A percentile compares a stretch with the other conserved stretches of the same genome.
Conservation (phyloP, 2,329 filamentous ascomycete genomes). For the Venturia effusa region DNA sequence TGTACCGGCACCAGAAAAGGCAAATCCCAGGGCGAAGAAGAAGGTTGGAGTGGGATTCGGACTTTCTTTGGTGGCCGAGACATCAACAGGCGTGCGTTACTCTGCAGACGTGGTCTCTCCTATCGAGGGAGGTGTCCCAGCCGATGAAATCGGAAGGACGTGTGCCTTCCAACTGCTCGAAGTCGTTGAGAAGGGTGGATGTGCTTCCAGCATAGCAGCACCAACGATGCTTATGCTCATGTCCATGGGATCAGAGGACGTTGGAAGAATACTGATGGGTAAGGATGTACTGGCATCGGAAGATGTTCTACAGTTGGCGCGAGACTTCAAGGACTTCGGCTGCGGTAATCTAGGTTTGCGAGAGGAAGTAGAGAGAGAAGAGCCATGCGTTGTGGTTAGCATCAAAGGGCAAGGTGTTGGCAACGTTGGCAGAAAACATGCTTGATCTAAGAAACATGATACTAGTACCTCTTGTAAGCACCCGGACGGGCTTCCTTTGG, state of each 20-base stretch:
- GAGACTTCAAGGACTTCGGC: slow-evolving; percentile 82
- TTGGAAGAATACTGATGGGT: slow-evolving; percentile 74
- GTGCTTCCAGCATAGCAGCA: slow-evolving; percentile 60
- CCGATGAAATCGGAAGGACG: slow-evolving; percentile 80
- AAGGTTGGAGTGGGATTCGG: slow-evolving; percentile 83
- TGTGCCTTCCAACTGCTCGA: slow-evolving; percentile 87
- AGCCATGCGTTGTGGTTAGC: slow-evolving; percentile 67
- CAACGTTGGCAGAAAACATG: slow-evolving; percentile 88
- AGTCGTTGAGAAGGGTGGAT: slow-evolving; percentile 70
- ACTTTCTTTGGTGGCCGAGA: slow-evolving; percentile 81
- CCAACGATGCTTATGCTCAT: slow-evolving; percentile 75
- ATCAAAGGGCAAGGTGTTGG: slow-evolving; percentile 90
- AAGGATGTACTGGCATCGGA: slow-evolving; percentile 73
- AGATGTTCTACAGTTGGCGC: slow-evolving; percentile 65
- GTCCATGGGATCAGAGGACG: slow-evolving; percentile 97
- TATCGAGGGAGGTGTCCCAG: slow-evolving; percentile 67
- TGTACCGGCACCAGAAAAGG: slow-evolving; percentile 59
- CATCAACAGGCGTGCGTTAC: slow-evolving; percentile 75
- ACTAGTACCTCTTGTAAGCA: no score
- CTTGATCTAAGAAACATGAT: slow-evolving; percentile 17
- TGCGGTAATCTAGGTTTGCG: slow-evolving; percentile 84
- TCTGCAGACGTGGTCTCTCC: slow-evolving; percentile 72
- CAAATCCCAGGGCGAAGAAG: slow-evolving; percentile 37
- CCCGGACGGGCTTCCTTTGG: not conserved
- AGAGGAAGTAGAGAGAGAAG: slow-evolving; percentile 51